Evolutionary conservation across 768 basidiomycete species (phyloP), one percentile per base, ranked within the genome.

Genomic region (Psilocybe azurescens): DNA sequence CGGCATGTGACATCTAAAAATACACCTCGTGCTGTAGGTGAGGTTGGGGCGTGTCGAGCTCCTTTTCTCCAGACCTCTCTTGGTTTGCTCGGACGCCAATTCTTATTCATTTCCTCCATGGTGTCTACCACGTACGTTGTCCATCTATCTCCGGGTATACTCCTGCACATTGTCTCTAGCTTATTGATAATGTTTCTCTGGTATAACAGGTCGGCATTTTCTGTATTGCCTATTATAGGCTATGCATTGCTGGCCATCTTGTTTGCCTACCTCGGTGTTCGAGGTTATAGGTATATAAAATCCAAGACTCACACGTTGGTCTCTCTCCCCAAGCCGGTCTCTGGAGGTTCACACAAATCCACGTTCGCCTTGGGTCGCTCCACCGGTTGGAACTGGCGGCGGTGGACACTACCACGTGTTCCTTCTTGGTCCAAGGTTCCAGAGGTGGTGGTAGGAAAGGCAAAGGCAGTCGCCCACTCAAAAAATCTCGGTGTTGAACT

Each of bases 401-500:
- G 41, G 16, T 68, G 65, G 69, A 41, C 61, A 16, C 63, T 64
- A 53, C 41, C 59, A 53, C 65, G 63, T 46, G 58, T 60, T n/a
- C 58, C 64, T 6, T 47, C 48, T 18, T 60, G 53, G 55, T 44
- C 64, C 16, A 63, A 52, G 53, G 52, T 39, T 44, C 59, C 65
- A 63, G 62, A 59, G 32, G 50, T 28, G 0, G 44, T 55, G 8
- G 53, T 54, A 44, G 62, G 62, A 10, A 63, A 63, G 53, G 62
- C 62, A 3, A 63, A 58, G 36, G 46, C 57, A 6, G 57, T 51
- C n/a, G 62, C 62, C 3, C 32, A 28, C 29, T 33, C 41, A n/a
- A 69, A 65, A 57, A 62, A 62, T 41, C 58, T 65, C 32, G 61
- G 60, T 38, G 58, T 71, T 18, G 70, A 67, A 39, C 49, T 71